Evolutionary conservation across 192 early-diverging fungal genomes (phyloP).

Genomic region (Jimgerdemannia flammicorona): DNA sequence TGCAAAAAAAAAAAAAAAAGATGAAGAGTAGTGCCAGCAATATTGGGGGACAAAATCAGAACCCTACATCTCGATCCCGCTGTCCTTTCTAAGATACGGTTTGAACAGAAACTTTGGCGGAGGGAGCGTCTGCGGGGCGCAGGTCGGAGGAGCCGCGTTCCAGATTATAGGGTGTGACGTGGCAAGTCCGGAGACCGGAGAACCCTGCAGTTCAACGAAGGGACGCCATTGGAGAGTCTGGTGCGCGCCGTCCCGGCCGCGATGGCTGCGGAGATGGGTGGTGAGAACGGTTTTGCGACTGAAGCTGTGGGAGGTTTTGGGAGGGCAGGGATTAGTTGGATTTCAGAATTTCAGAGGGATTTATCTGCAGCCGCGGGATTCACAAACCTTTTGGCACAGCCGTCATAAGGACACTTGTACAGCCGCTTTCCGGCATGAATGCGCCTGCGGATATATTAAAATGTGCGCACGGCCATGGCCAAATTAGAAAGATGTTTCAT

Average conservation of each 20-base stretch:
- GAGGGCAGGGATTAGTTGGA: background rate
- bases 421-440: conserved; percentile 36
- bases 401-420: conserved; percentile 31
- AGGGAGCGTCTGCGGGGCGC: background rate
- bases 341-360: background rate
- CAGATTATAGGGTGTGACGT: background rate
- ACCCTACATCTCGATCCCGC: background rate
- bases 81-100: background rate
- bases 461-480: too few species aligned
- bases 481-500: too few species aligned
- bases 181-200: background rate
- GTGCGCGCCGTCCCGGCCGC: conserved; percentile 14
- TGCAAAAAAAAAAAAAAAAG: too few species aligned
- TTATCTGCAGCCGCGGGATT: background rate
- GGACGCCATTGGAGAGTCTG: conserved; percentile 29
- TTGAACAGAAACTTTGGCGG: background rate
- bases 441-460: conserved; percentile 12
- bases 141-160: background rate
- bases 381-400: conserved; percentile 24
- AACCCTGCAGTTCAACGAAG: conserved; percentile 23
- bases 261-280: conserved; percentile 38
- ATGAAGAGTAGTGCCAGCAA: too few species aligned
- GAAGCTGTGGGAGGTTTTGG: conserved; percentile 24
- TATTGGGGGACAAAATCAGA: too few species aligned
- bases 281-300: conserved; percentile 52